These are phyloP conservation scores for Hapsidospora chrysogenum DNA, from an alignment of 495 filamentous ascomycete species.

Conservation along the genomic window DNA sequence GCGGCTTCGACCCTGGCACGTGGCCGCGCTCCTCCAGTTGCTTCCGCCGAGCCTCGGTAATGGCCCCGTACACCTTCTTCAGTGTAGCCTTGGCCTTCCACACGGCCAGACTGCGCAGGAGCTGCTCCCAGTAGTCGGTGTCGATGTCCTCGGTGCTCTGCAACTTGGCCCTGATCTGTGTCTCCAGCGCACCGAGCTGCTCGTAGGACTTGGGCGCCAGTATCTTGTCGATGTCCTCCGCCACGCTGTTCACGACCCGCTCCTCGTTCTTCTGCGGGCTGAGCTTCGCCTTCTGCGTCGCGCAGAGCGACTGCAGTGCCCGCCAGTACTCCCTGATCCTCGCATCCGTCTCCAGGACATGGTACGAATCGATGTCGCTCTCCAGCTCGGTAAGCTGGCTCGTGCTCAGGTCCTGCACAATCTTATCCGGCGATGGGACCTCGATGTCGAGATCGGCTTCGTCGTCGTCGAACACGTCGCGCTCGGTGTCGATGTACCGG, in stretches of 20 bases:
- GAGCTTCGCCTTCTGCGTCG: conserved; percentile 53
- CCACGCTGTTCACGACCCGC: conserved; percentile 63
- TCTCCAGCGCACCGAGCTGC: conserved; percentile 69
- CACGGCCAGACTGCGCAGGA: conserved; percentile 66
- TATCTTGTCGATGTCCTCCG: conserved; percentile 74
- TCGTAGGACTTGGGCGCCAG: conserved; percentile 74
- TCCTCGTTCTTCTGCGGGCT: conserved; percentile 44
- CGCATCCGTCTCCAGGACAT: conserved; percentile 58
- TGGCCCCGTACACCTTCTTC: conserved; percentile 60
- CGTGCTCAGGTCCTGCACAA: conserved; percentile 57
- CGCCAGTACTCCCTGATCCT: conserved; percentile 84
- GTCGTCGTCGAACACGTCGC: conserved; percentile 66
- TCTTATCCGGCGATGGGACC: conserved; percentile 63
- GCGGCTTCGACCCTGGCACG: conserved; percentile 34
- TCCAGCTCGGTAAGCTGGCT: conserved; percentile 60
- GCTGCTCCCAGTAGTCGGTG: conserved; percentile 92
- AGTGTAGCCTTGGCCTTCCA: conserved; percentile 87
- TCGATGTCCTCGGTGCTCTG: conserved; percentile 84
- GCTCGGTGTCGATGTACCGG: conserved; percentile 70
- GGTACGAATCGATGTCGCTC: conserved; percentile 73
- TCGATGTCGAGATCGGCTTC: conserved; percentile 54
- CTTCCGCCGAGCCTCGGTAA: conserved; percentile 57
- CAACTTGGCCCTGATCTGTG: conserved; percentile 68
- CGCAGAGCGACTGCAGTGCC: conserved; percentile 72
- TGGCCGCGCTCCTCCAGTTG: conserved; percentile 51